These are phyloP conservation scores for Elaeagnus macrophylla DNA, from an alignment of 306 rosid species.

Conservation along the genomic window DNA sequence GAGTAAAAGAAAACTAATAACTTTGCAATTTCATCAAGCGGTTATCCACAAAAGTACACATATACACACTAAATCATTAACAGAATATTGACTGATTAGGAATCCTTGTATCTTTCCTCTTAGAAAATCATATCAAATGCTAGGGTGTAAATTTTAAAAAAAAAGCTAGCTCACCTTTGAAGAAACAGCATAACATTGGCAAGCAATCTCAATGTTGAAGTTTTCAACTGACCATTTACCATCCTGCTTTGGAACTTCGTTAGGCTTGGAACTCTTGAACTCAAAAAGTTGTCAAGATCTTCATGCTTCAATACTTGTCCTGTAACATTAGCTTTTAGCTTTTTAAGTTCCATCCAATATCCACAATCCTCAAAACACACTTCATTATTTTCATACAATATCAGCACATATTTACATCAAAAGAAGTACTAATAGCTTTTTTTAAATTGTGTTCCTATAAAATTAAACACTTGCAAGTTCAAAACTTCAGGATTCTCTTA, in stretches of 20 bases:
- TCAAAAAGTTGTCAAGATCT: conserved; percentile 56
- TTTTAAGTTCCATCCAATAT: not conserved
- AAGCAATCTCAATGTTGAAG: conserved; percentile 44
- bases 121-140: not conserved
- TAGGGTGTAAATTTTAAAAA: not conserved
- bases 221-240: conserved; percentile 56
- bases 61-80: not conserved
- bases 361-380: not conserved
- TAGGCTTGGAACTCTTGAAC: conserved; percentile 76
- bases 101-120: not conserved
- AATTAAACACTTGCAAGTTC: not conserved
- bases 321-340: conserved; percentile 20
- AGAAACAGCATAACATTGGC: conserved; percentile 52
- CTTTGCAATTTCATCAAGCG: not conserved
- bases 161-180: conserved; percentile 56
- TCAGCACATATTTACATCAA: not conserved
- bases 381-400: not conserved
- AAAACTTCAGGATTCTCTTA: not conserved
- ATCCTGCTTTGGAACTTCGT: conserved; percentile 35
- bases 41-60: not conserved
- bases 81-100: not conserved
- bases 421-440: not conserved
- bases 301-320: conserved; percentile 84
- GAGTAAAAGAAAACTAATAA: not conserved
- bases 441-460: not conserved